Percentiles rank a stretch among this genome's conserved stretches.
Evolutionary conservation across 1,284 basidiomycete genomes (phyloP).

Genomic region (Sporisorium graminicola): DNA sequence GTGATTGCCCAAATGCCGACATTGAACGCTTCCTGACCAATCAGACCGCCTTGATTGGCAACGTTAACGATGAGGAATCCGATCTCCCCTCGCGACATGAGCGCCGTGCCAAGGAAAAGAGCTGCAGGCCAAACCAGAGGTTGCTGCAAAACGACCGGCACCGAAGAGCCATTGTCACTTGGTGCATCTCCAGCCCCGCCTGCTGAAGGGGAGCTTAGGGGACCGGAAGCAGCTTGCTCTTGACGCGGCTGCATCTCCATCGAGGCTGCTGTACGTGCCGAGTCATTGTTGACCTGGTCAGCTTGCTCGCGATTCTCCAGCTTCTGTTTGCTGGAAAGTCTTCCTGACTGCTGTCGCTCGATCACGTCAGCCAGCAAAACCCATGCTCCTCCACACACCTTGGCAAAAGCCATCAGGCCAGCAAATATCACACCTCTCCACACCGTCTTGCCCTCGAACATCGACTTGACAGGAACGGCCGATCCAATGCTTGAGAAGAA

Average conservation of each 20-base stretch:
- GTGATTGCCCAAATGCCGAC: slow-evolving; percentile 52
- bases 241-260: slow-evolving; percentile 6
- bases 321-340: not conserved
- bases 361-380: slow-evolving; percentile 62
- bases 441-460: slow-evolving; percentile 72
- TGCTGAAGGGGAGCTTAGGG: too few relatives aligned
- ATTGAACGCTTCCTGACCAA: slow-evolving; percentile 41
- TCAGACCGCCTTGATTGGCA: slow-evolving; percentile 23
- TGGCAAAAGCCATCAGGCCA: slow-evolving; percentile 73
- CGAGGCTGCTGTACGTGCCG: too few relatives aligned
- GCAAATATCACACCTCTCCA: slow-evolving; percentile 74
- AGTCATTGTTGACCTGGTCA: not conserved
- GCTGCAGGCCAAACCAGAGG: slow-evolving; percentile 37
- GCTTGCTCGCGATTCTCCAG: not conserved
- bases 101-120: slow-evolving; percentile 72
- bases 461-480: slow-evolving; percentile 73
- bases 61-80: slow-evolving; percentile 69
- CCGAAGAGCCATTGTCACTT: too few relatives aligned
- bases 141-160: too few relatives aligned
- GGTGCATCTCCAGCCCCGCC: too few relatives aligned
- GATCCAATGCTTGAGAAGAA: slow-evolving; percentile 76
- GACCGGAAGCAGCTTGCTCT: too few relatives aligned
- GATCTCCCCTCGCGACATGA: slow-evolving; percentile 75
- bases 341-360: slow-evolving; percentile 9
- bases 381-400: slow-evolving; percentile 71